Percentiles rank a stretch among this genome's conserved stretches.
Conservation (phyloP, 2,329 filamentous ascomycete species). For the Aspergillus persii region DNA sequence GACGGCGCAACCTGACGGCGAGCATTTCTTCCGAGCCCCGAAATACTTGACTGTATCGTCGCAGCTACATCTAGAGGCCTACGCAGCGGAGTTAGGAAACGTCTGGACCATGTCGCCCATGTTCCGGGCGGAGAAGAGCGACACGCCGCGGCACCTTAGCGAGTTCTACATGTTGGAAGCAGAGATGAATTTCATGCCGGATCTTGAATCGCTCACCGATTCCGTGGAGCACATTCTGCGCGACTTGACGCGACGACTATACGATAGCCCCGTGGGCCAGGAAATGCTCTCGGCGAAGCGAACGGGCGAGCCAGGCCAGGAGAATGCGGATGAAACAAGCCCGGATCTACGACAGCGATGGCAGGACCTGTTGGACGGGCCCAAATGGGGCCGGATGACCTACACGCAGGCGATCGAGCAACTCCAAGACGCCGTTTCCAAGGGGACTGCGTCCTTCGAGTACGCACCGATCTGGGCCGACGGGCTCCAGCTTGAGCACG, state of each 20-base stretch:
- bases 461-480: conserved; percentile 67
- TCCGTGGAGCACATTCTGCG: conserved; percentile 77
- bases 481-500: conserved; percentile 86
- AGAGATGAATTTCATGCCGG: conserved; percentile 75
- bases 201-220: conserved; percentile 70
- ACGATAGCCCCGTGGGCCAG: conserved; percentile 50
- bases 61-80: conserved; percentile 89
- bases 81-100: conserved; percentile 81
- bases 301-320: conserved; percentile 44
- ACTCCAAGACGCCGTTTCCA: conserved; percentile 59
- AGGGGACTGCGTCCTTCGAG: conserved; percentile 57
- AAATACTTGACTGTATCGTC: conserved; percentile 96
- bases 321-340: conserved; percentile 26
- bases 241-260: conserved; percentile 51
- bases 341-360: conserved; percentile 65
- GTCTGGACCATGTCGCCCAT: conserved; percentile 95
- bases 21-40: conserved; percentile 74
- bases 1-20: conserved; percentile 31
- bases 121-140: conserved; percentile 89
- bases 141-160: conserved; percentile 88
- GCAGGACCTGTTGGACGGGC: conserved; percentile 59
- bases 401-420: conserved; percentile 74
- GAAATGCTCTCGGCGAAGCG: conserved; percentile 55
- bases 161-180: conserved; percentile 99
- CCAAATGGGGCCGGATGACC: conserved; percentile 74